Base-by-base conservation (phyloP, 73 alveolate genomes). In the Tetrahymena thermophila region DNA sequence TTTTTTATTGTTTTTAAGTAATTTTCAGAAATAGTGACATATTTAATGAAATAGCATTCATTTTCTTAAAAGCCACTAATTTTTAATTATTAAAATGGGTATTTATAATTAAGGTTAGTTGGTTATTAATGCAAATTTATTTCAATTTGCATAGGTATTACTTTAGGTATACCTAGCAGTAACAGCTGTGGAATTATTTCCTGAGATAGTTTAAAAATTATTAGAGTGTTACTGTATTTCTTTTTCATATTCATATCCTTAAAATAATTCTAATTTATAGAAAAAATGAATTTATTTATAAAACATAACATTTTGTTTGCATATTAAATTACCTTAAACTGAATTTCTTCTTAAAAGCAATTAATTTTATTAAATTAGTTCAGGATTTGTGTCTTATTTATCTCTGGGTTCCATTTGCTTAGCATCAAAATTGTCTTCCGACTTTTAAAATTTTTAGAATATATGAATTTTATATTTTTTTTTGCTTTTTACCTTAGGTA, bases 391-490 rank as follows among this genome's bases (percentile, higher is more conserved):
- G 38, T 94, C 96, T 94, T 95, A 85, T 50, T 96, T 95, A 43
- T 96, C 97, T 19, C 96, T 95, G 25, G 84, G 93, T 19, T 94
- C 43, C 84, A 96, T 96, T 84, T 96, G 55, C n/a, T 71, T 95
- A 15, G 93, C 57, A 93, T 96, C 98, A 40, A 96, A 96, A 94
- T 96, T 96, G 50, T 96, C 97, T 84, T 96, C 97, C 34, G 93
- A 84, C 94, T 93, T 34, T 94, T 94, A 31, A 38, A 42, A 19
- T 35, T 31, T 40, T 17, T 43, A 13, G n/a, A 31, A 38, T 85
- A 71, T 71, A 23, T 19, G 13, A 6, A 14, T 10, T 71, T 71
- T n/a, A 1, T 23, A 7, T 28, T n/a, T 31, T 0, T 9, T 14
- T 31, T 71, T 19, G 35, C 17, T 21, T 43, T 94, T 19, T 94